Evolutionary conservation across 1,139 yeast genomes (phyloP).

Genomic region (Taphrina populina): DNA sequence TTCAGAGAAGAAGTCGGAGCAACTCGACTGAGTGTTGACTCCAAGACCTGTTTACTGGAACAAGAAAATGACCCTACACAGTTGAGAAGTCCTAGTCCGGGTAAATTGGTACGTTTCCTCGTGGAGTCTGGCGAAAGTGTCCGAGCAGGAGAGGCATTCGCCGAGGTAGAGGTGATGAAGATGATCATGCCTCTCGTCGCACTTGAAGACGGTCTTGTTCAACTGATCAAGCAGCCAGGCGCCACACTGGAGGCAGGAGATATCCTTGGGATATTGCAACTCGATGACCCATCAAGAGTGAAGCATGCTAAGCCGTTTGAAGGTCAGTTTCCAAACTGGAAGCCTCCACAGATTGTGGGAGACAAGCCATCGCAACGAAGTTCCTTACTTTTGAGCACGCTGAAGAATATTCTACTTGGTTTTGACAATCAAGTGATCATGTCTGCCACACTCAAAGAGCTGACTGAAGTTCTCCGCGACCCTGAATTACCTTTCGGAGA

Average conservation of each 20-base stretch:
- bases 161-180: slow-evolving; percentile 99
- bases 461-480: slow-evolving; percentile 70
- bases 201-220: slow-evolving; percentile 88
- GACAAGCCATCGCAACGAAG: slow-evolving; percentile 79
- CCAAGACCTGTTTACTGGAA: slow-evolving; percentile 90
- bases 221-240: slow-evolving; percentile 96
- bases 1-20: slow-evolving; percentile 98
- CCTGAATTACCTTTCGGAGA: slow-evolving; percentile 87
- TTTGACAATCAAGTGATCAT: slow-evolving; percentile 93
- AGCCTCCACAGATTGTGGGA: slow-evolving; percentile 79
- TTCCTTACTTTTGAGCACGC: slow-evolving; percentile 57
- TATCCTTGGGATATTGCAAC: slow-evolving; percentile 85
- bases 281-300: slow-evolving; percentile 95
- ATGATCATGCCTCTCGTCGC: slow-evolving; percentile 63
- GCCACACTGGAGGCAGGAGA: slow-evolving; percentile 95
- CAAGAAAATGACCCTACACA: slow-evolving; percentile 98
- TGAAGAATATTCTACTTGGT: slow-evolving; percentile 79
- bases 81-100: slow-evolving; percentile 97
- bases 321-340: slow-evolving; percentile 87
- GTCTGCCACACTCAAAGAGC: slow-evolving; percentile 72
- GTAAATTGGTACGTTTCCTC: slow-evolving; percentile 88
- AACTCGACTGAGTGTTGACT: slow-evolving; percentile 91
- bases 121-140: slow-evolving; percentile 96
- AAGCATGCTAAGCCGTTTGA: slow-evolving; percentile 95
- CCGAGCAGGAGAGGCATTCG: slow-evolving; percentile 86